These are phyloP conservation scores for Apocynum venetum DNA, from an alignment of 257 asterid genomes.

Conservation along the genomic window DNA sequence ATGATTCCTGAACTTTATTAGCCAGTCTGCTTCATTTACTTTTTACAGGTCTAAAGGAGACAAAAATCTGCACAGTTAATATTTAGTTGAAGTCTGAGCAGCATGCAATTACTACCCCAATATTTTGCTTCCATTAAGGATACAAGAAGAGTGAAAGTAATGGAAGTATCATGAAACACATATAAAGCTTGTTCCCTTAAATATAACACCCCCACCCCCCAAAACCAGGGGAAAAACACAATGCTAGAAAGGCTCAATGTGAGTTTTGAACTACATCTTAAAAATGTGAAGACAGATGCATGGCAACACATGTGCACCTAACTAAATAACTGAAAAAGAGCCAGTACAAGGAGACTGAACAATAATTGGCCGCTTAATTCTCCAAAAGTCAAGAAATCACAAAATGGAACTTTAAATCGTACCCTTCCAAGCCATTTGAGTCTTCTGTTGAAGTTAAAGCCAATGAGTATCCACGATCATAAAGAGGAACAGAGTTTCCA, in stretches of 20 bases:
- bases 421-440: constrained; percentile 67
- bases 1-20: not conserved
- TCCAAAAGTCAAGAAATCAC: not conserved
- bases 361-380: not conserved
- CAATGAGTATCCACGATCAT: constrained; percentile 87
- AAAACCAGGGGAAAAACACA: not conserved
- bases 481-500: constrained; percentile 69
- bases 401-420: constrained; percentile 4
- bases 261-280: not conserved
- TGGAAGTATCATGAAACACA: not conserved
- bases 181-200: not conserved
- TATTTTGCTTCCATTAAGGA: not conserved
- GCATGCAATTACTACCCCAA: not conserved
- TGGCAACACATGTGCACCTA: constrained; percentile 14
- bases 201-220: not conserved
- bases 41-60: not conserved
- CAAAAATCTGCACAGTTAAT: not conserved
- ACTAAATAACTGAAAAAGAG: not conserved
- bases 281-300: not conserved
- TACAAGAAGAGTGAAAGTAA: not conserved
- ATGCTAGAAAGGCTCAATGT: too few relatives aligned
- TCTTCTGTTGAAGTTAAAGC: constrained; percentile 70
- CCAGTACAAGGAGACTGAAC: not conserved
- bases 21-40: not conserved
- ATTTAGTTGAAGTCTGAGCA: not conserved